Conservation (phyloP, 306 rosid species). For the Lathyrus tuberosus region DNA sequence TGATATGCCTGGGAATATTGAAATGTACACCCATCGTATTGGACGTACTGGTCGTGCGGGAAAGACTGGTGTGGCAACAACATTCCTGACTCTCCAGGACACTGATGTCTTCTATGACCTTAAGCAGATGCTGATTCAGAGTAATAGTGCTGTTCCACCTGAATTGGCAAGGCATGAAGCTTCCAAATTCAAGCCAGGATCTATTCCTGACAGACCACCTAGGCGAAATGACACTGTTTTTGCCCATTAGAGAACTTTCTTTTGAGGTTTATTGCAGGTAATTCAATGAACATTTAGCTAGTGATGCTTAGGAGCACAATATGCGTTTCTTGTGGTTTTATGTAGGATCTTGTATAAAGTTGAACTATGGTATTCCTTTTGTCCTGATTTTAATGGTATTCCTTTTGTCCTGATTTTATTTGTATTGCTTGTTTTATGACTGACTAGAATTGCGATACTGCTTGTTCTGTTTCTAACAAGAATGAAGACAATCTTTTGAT, state of each 20-base stretch:
- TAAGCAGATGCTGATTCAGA: constrained; percentile 89
- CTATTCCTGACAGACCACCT: constrained; percentile 88
- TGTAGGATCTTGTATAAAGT: constrained; percentile 35
- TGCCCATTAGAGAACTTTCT: constrained; percentile 55
- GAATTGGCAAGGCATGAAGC: constrained; percentile 94
- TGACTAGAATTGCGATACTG: constrained; percentile 26
- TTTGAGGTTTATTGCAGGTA: constrained; percentile 31
- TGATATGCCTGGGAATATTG: constrained; percentile 91
- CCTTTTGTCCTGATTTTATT: constrained; percentile 31
- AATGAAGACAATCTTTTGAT: constrained; percentile 31
- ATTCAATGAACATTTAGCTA: constrained; percentile 33
- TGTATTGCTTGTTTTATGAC: constrained; percentile 35
- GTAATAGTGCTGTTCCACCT: constrained; percentile 84
- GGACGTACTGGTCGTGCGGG: constrained; percentile 96
- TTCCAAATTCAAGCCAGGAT: constrained; percentile 89
- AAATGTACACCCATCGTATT: constrained; percentile 88
- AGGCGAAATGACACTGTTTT: constrained; percentile 80
- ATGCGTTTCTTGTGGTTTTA: constrained; percentile 28
- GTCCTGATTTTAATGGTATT: constrained; percentile 25
- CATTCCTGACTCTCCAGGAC: constrained; percentile 79
- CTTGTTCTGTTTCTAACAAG: constrained; percentile 40
- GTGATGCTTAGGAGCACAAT: constrained; percentile 27
- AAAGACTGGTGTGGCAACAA: constrained; percentile 83
- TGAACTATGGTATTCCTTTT: constrained; percentile 17
- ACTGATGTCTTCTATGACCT: constrained; percentile 85